These are phyloP conservation scores for Linanthus parryae DNA, from an alignment of 148 eudicot genomes.

Conservation along the genomic window DNA sequence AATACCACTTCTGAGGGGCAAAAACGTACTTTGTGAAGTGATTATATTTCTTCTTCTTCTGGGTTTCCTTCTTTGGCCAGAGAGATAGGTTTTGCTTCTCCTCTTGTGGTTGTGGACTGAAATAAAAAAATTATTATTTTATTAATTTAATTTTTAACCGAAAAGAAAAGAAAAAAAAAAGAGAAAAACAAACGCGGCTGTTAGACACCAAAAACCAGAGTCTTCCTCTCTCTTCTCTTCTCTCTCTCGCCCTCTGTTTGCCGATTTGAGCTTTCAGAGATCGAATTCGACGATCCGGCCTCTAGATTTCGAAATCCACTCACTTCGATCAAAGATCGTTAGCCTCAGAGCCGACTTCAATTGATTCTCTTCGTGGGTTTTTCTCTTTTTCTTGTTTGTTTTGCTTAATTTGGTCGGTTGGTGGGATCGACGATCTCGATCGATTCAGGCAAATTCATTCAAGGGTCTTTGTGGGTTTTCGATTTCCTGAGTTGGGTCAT, in stretches of 20 bases:
- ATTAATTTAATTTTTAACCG: too few species aligned
- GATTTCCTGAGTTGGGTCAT: background rate
- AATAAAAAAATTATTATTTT: too few species aligned
- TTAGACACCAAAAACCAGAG: constrained; percentile 55
- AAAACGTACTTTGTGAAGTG: too few species aligned
- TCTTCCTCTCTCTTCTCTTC: constrained; percentile 16
- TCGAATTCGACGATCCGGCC: constrained; percentile 43
- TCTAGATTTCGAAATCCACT: background rate
- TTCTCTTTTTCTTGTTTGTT: background rate
- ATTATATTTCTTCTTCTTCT: too few species aligned
- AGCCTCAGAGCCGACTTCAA: background rate
- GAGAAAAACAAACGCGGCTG: constrained; percentile 53
- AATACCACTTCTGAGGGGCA: too few species aligned
- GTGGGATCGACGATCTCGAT: constrained; percentile 35
- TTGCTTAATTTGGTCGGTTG: constrained; percentile 1
- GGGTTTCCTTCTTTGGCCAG: too few species aligned
- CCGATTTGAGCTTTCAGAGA: constrained; percentile 41
- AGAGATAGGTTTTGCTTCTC: too few species aligned
- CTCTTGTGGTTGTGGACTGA: too few species aligned
- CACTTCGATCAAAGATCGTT: background rate
- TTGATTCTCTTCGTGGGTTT: background rate
- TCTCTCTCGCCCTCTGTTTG: constrained; percentile 22
- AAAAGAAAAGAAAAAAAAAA: background rate
- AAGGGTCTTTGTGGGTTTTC: constrained; percentile 7
- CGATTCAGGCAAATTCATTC: background rate